These are phyloP conservation scores for Larix kaempferi DNA, from an alignment of 75 land plant species.

Conservation along the genomic window DNA sequence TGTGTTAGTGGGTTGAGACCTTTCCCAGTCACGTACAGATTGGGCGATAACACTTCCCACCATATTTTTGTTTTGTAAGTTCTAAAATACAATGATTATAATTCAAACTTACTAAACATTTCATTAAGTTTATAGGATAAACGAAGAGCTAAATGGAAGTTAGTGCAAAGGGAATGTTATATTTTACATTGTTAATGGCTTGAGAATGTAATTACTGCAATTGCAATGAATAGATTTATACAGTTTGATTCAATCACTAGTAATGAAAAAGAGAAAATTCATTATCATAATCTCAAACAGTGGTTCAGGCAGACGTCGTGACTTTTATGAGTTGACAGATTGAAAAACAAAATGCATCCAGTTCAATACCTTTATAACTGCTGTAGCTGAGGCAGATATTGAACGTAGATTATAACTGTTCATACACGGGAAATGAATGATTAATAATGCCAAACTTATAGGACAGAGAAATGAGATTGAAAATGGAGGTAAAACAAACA, in stretches of 20 bases:
- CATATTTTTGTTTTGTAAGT: too few species aligned
- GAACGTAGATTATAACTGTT: slow-evolving; percentile 92
- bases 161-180: neutral
- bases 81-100: too few species aligned
- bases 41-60: too few species aligned
- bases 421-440: neutral
- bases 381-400: slow-evolving; percentile 88
- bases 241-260: neutral
- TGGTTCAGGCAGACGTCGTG: neutral
- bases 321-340: neutral
- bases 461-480: neutral
- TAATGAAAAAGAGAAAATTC: neutral
- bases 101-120: neutral
- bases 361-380: slow-evolving; percentile 70
- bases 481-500: neutral
- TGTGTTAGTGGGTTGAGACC: too few species aligned
- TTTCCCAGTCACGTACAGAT: too few species aligned
- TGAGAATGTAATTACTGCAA: neutral
- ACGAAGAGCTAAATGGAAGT: neutral
- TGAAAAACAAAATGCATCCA: neutral
- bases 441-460: neutral
- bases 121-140: neutral
- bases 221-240: neutral
- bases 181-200: neutral
- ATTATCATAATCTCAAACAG: neutral